Evolutionary conservation across 2,329 filamentous ascomycete genomes (phyloP).

Genomic region (Cercospora sp.): DNA sequence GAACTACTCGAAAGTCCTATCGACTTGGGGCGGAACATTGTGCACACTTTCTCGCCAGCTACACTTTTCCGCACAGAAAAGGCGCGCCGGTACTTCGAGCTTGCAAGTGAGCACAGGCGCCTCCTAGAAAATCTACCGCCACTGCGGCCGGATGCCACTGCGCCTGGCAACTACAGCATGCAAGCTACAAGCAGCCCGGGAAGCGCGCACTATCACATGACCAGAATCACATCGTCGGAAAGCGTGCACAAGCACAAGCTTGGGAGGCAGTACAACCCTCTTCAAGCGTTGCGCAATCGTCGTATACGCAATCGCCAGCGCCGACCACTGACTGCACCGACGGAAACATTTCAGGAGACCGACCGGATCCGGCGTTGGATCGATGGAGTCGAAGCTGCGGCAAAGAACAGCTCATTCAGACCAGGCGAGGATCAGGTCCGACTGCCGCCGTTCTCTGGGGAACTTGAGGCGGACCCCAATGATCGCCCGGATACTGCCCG

Average conservation of each 20-base stretch:
- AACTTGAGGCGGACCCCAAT: conserved; percentile 26
- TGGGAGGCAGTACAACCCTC: conserved; percentile 79
- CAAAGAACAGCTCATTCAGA: conserved; percentile 42
- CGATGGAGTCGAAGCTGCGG: conserved; percentile 60
- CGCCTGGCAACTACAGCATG: conserved; percentile 45
- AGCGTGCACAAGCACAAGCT: conserved; percentile 43
- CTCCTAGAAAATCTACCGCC: conserved; percentile 78
- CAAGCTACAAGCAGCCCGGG: conserved; percentile 45
- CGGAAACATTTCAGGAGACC: conserved; percentile 74
- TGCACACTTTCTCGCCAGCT: conserved; percentile 71
- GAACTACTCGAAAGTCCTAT: conserved; percentile 5
- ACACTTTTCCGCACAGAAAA: conserved; percentile 81
- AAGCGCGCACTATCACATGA: conserved; percentile 42
- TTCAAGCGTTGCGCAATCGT: conserved; percentile 89
- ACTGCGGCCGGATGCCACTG: conserved; percentile 54
- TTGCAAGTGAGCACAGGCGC: conserved; percentile 79
- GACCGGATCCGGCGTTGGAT: conserved; percentile 74
- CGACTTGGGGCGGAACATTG: conserved; percentile 43
- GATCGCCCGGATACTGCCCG: conserved; percentile 17
- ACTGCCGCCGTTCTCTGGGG: conserved; percentile 34
- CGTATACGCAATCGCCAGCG: conserved; percentile 80
- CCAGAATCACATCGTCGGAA: conserved; percentile 41
- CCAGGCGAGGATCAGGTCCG: conserved; percentile 36
- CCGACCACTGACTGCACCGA: conserved; percentile 69
- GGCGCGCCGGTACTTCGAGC: conserved; percentile 79